Evolutionary conservation across 2,329 filamentous ascomycete species (phyloP), one percentile per base, ranked within the genome.

Genomic region (Neospermospora avenae): DNA sequence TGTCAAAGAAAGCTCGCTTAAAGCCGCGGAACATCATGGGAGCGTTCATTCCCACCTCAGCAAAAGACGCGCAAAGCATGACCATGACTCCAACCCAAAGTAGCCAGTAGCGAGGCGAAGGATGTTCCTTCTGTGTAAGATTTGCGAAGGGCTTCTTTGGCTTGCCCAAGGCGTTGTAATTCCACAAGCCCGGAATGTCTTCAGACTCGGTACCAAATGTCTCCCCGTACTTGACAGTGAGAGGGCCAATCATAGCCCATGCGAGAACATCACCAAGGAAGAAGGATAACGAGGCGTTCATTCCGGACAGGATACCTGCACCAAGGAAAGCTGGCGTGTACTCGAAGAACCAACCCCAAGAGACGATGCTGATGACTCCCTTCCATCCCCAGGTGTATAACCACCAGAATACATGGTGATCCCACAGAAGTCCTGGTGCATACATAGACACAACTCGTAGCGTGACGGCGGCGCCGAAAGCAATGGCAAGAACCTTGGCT

Each of bases 31-130:
- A 54, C 51, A 54, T 41, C 39, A 44, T 44, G 18, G 51, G 51
- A 18, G 35, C 24, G 25, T 54, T 54, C 51, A 54, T 54, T 1
- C 35, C 51, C 14, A 54, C 51, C 51, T 54, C 51, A 3, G 51
- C 39, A 41, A 54, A 54, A 4, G 51, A 41, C 3, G 51, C 51
- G 24, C 51, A 54, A 8, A 54, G 22, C 35, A 54, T 41, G 35
- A 54, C 22, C 51, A 54, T 54, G 25, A 54, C 35, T 25, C 51
- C 51, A 14, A 44, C 25, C 51, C 51, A 54, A 14, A 54, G 31
- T 1, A 20, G 11, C 35, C 35, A 54, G 22, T 54, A 54, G 5
- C 51, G 35, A 37, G 51, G 35, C 22, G 51, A 54, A 11, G 51
- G 51, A 3, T 41, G 22, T 13, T 18, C 20, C 22, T 25, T 41